Percentiles rank a stretch among this genome's conserved stretches.
phyloP scores from a whole-genome alignment of 2,329 filamentous ascomycete species.

The Fusarium bactridioides region DNA sequence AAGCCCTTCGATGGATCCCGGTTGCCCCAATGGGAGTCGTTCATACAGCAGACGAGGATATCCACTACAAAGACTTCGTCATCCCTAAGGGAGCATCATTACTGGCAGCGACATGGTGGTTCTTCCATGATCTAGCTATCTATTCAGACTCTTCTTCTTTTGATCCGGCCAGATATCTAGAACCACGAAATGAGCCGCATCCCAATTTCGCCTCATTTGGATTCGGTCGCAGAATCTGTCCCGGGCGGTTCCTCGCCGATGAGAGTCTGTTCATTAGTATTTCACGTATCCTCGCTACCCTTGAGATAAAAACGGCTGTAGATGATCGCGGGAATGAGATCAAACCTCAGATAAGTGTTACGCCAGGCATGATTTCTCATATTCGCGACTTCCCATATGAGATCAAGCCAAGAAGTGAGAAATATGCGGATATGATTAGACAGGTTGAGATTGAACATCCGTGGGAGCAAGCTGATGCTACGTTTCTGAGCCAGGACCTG shows the following conservation, averaged over 20 bases:
- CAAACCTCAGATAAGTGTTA: neutral
- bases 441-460: neutral
- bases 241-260: neutral
- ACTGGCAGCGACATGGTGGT: constrained; percentile 33
- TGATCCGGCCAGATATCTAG: constrained; percentile 31
- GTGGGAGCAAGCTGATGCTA: neutral
- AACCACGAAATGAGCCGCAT: constrained; percentile 3
- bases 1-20: constrained; percentile 38
- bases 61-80: constrained; percentile 16
- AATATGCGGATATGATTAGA: neutral
- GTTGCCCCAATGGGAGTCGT: constrained; percentile 45
- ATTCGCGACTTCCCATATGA: neutral
- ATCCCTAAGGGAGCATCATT: constrained; percentile 37
- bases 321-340: neutral
- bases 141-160: constrained; percentile 56
- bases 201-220: neutral
- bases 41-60: constrained; percentile 45
- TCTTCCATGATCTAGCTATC: constrained; percentile 68
- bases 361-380: neutral
- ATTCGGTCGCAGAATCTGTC: constrained; percentile 8
- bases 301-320: neutral
- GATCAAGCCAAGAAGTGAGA: neutral
- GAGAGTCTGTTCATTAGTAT: neutral
- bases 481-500: neutral
- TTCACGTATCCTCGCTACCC: neutral